Conservation (phyloP, 192 early-diverging fungal genomes). For the Pilobolus umbonatus region DNA sequence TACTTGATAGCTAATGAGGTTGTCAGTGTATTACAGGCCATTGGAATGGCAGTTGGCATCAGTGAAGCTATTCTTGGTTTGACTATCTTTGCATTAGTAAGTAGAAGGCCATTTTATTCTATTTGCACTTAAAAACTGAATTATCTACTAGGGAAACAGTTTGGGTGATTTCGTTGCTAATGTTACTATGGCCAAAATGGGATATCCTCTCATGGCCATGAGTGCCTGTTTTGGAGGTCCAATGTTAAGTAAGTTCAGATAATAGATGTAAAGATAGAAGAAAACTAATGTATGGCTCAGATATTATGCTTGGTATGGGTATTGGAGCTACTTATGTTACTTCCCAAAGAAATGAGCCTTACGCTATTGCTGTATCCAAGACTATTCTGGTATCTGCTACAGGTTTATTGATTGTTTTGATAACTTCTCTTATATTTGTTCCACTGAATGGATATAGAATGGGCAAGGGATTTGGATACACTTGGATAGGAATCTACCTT, state of each 20-base stretch:
- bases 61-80: conserved; percentile 79
- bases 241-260: conserved; percentile 71
- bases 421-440: conserved; percentile 54
- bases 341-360: conserved; percentile 40
- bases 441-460: conserved; percentile 62
- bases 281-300: no score
- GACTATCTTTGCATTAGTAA: conserved; percentile 82
- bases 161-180: conserved; percentile 92
- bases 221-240: conserved; percentile 93
- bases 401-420: conserved; percentile 58
- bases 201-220: conserved; percentile 91
- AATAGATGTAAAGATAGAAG: not conserved
- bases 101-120: no score
- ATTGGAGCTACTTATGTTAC: conserved; percentile 65
- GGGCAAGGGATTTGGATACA: conserved; percentile 53
- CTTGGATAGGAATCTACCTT: conserved; percentile 53
- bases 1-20: conserved; percentile 87
- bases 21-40: conserved; percentile 74
- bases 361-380: conserved; percentile 56
- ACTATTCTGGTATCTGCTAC: conserved; percentile 66
- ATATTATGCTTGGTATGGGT: conserved; percentile 82
- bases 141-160: conserved; percentile 57
- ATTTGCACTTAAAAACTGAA: conserved; percentile 1
- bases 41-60: conserved; percentile 73
- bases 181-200: conserved; percentile 84